phyloP scores from a whole-genome alignment of 2,329 filamentous ascomycete species.

The Chaetomium globosum region DNA sequence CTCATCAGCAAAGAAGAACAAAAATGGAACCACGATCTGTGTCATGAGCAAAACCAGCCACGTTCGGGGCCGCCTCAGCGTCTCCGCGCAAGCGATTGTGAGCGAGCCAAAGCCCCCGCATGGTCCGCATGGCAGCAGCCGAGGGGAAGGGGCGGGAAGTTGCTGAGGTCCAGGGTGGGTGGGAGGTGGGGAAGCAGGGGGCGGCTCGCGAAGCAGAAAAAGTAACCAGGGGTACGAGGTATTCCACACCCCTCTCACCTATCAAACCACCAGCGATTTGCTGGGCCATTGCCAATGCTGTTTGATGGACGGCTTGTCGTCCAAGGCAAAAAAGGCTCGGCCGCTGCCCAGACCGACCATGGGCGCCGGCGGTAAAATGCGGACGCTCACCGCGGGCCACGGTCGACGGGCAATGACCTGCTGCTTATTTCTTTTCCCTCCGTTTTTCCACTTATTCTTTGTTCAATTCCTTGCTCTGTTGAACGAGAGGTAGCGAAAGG shows the following conservation, averaged over 20 bases:
- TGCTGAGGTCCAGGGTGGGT: slow-evolving; percentile 11
- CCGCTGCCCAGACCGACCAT: slow-evolving; percentile 16
- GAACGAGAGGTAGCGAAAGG: slow-evolving; percentile 7
- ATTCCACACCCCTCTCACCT: slow-evolving; percentile 7
- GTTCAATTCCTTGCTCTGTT: not conserved
- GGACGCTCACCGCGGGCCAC: slow-evolving; percentile 13
- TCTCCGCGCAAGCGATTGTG: slow-evolving; percentile 35
- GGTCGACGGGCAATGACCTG: not conserved
- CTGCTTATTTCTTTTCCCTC: slow-evolving; percentile 14
- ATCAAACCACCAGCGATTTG: not conserved
- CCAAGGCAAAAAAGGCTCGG: slow-evolving; percentile 1
- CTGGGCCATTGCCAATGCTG: slow-evolving; percentile 1
- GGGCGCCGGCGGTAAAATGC: slow-evolving; percentile 9
- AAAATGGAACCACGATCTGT: slow-evolving; percentile 16
- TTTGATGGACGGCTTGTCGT: slow-evolving; percentile 15
- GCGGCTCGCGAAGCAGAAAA: slow-evolving; percentile 28
- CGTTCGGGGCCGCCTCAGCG: slow-evolving; percentile 41
- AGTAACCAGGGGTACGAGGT: slow-evolving; percentile 15
- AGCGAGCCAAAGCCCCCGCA: slow-evolving; percentile 34
- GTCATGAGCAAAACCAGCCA: slow-evolving; percentile 38
- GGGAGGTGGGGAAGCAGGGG: slow-evolving; percentile 9
- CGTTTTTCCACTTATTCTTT: slow-evolving; percentile 7
- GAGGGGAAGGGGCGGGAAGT: slow-evolving; percentile 23
- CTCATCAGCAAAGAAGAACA: not conserved
- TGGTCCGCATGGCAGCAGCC: slow-evolving; percentile 17